A percentile compares a stretch with the other conserved stretches of the same genome.
phyloP scores from a whole-genome alignment of 2,329 filamentous ascomycete genomes.

The Neofusicoccum umdonicola region DNA sequence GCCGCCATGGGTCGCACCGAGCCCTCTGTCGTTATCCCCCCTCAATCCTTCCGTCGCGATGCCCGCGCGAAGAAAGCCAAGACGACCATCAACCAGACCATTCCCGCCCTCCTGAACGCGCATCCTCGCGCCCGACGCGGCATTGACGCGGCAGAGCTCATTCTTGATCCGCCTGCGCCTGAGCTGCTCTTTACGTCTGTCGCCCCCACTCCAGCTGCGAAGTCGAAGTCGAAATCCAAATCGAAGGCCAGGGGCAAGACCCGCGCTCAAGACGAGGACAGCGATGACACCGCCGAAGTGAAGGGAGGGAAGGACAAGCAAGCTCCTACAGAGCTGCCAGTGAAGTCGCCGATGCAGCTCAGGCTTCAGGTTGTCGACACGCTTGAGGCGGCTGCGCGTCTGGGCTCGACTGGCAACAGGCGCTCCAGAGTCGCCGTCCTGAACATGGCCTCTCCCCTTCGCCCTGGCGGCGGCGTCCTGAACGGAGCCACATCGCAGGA shows the following conservation, averaged over 20 bases:
- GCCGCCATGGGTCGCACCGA: conserved; percentile 36
- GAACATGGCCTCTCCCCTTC: conserved; percentile 63
- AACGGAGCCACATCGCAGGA: conserved; percentile 61
- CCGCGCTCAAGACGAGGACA: conserved; percentile 7
- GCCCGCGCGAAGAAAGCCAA: conserved; percentile 54
- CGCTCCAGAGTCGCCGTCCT: conserved; percentile 52
- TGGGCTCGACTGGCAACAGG: conserved; percentile 21
- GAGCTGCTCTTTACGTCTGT: not conserved
- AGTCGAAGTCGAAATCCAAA: conserved; percentile 24
- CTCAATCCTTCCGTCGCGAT: conserved; percentile 34
- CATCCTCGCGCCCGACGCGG: conserved; percentile 57
- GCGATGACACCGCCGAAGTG: conserved; percentile 4
- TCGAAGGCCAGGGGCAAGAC: conserved; percentile 22
- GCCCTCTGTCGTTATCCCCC: conserved; percentile 38
- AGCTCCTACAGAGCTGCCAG: not conserved
- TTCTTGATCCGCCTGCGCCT: conserved; percentile 36
- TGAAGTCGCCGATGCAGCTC: conserved; percentile 35
- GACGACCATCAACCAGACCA: conserved; percentile 58
- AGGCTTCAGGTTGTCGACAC: conserved; percentile 53
- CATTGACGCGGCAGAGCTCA: conserved; percentile 52
- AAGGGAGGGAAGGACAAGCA: not conserved
- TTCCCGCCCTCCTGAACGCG: conserved; percentile 55
- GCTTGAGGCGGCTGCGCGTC: conserved; percentile 50
- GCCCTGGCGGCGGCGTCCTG: conserved; percentile 61
- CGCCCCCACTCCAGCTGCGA: not conserved